Evolutionary conservation across 73 alveolate species (phyloP), one percentile per base, ranked within the genome.

Genomic region (Paramecium pentaurelia): DNA sequence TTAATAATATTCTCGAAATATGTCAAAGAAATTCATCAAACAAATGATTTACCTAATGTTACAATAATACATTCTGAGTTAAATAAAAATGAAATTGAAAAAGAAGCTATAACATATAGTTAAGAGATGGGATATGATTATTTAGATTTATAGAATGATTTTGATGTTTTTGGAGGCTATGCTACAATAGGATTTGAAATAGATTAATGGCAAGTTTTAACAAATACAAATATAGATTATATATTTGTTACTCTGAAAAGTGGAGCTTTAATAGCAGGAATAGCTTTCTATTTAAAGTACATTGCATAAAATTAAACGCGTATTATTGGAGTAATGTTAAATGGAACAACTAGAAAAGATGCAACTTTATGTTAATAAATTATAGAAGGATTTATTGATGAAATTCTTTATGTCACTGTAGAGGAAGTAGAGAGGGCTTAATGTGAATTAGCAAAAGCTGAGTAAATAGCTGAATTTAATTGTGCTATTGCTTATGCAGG

Each of bases 101-200:
- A 22, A 32, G 25, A 32, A 42, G 88, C 88, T 10, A 34, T 37
- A 5, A 34, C 37, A 5, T 75, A 32, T 18, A 45, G 60, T 34
- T 68, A 75, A 3, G 68, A 75, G 16, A 36, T 14, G 18, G 60
- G 49, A 37, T 75, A 37, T 37, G 68, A 75, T 12, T 75, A 34
- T 18, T 75, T 75, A 8, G 88, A 75, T 22, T 37, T 32, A 16
- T 14, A 75, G 20, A 75, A 75, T 18, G 88, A 75, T 45, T 34
- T 75, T 4, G 34, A 75, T 37, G 37, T 37, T 34, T 75, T 75
- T 27, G 88, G 88, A 75, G 88, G 68, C 14, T 75, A 37, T 75
- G 68, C 68, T 3, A 75, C 88, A 9, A n/a, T 75, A 14, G 88
- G 88, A n/a, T 75, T 75, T 75, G 88, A 75, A 18, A 34, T 75